phyloP scores from a whole-genome alignment of 805 yeast species.

The Wickerhamomyces rabaulensis region DNA sequence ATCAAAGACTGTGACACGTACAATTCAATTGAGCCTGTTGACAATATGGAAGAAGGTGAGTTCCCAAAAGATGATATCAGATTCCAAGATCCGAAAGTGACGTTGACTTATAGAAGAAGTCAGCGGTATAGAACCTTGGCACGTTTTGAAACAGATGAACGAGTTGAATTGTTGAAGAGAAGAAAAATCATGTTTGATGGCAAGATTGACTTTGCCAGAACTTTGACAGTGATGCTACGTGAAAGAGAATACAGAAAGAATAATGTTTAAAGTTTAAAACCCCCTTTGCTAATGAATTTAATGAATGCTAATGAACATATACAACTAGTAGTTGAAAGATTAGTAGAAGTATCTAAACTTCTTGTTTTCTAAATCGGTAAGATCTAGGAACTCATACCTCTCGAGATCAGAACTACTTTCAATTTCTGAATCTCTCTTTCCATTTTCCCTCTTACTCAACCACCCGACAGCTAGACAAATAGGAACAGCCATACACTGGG shows the following conservation, averaged over 20 bases:
- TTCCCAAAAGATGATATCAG: neutral
- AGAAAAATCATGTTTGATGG: neutral
- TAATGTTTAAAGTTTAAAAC: neutral
- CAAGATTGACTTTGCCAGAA: neutral
- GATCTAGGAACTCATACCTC: slow-evolving; percentile 5
- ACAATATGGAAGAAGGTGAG: neutral
- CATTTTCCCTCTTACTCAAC: slow-evolving; percentile 41
- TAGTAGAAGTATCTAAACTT: slow-evolving; percentile 6
- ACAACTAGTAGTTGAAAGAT: too few species aligned
- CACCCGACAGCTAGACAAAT: slow-evolving; percentile 35
- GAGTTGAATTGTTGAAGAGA: neutral
- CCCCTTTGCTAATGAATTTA: neutral
- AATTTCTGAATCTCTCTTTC: slow-evolving; percentile 31
- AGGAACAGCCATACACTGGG: slow-evolving; percentile 41
- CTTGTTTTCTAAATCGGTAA: slow-evolving; percentile 6
- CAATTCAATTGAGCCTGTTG: neutral
- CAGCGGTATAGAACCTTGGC: neutral
- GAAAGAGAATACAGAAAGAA: neutral
- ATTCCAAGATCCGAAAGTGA: neutral
- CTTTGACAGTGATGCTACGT: neutral
- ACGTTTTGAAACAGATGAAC: neutral
- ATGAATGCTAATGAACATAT: neutral
- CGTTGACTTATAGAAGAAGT: neutral
- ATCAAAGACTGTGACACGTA: neutral
- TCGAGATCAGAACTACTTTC: neutral